phyloP scores from a whole-genome alignment of 208 protist genomes.

The Blastocrithidia nonstop region DNA sequence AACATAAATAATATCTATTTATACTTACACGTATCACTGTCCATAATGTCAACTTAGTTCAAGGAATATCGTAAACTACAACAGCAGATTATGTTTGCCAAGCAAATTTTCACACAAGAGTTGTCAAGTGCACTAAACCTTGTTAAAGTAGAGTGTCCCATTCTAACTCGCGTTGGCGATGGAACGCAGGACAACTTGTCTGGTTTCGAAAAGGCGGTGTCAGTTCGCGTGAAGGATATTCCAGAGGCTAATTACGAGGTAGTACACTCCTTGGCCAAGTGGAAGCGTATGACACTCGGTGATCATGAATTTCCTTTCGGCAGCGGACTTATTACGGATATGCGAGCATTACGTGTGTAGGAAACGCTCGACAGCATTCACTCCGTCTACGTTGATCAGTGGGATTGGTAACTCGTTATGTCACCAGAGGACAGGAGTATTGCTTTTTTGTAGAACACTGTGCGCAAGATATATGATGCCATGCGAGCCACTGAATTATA shows the following conservation, averaged over 20 bases:
- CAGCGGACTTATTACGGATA: conserved; percentile 67
- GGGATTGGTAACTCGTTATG: conserved; percentile 87
- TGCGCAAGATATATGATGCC: conserved; percentile 49
- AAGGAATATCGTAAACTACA: conserved; percentile 43
- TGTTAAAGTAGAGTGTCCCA: conserved; percentile 54
- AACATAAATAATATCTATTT: background rate
- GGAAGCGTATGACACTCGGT: conserved; percentile 77
- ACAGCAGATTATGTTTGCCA: conserved; percentile 49
- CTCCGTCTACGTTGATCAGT: conserved; percentile 87
- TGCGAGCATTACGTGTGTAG: conserved; percentile 77
- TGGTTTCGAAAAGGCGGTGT: conserved; percentile 78
- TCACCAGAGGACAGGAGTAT: conserved; percentile 26
- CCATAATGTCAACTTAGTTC: conserved; percentile 15
- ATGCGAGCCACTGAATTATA: conserved; percentile 51
- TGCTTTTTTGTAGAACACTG: conserved; percentile 50
- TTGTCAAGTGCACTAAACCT: conserved; percentile 55
- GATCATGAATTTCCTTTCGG: conserved; percentile 68
- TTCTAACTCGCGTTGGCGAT: conserved; percentile 65
- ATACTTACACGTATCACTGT: conserved; percentile 3
- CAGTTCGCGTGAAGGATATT: conserved; percentile 69
- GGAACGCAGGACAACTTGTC: conserved; percentile 85
- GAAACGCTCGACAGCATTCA: conserved; percentile 81
- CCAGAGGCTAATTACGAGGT: conserved; percentile 64
- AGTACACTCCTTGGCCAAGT: conserved; percentile 87
- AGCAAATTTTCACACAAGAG: conserved; percentile 50